Conservation (phyloP, 306 rosid genomes). For the Crataegus laevigata region DNA sequence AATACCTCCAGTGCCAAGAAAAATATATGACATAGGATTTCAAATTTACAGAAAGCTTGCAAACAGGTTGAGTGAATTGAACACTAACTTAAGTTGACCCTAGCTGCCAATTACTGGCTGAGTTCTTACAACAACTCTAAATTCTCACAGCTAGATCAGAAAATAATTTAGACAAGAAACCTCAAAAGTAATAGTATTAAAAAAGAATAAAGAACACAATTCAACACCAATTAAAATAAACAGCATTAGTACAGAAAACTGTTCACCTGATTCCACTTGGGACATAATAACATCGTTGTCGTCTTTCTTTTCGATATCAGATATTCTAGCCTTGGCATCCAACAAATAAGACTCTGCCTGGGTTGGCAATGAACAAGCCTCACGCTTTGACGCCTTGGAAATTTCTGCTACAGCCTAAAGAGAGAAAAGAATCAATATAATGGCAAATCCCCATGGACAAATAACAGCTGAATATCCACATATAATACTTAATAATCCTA, state of each 20-base stretch:
- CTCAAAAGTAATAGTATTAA: neutral
- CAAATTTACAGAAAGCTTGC: neutral
- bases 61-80: neutral
- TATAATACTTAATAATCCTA: neutral
- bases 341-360: slow-evolving; percentile 55
- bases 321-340: slow-evolving; percentile 47
- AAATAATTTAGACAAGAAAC: neutral
- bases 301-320: slow-evolving; percentile 28
- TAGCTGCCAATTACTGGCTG: neutral
- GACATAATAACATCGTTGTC: slow-evolving; percentile 6
- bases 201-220: neutral
- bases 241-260: neutral
- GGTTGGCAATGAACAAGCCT: slow-evolving; percentile 53
- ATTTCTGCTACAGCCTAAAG: slow-evolving; percentile 81
- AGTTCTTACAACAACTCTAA: neutral
- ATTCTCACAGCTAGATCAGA: neutral
- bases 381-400: slow-evolving; percentile 64
- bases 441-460: neutral
- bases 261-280: slow-evolving; percentile 29
- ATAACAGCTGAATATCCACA: neutral
- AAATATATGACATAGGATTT: neutral
- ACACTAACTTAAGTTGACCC: neutral
- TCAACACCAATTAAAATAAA: neutral
- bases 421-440: slow-evolving; percentile 1
- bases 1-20: neutral